Percentiles rank a stretch among this genome's conserved stretches.
Conservation (phyloP, 306 rosid species). For the Morella rubra region DNA sequence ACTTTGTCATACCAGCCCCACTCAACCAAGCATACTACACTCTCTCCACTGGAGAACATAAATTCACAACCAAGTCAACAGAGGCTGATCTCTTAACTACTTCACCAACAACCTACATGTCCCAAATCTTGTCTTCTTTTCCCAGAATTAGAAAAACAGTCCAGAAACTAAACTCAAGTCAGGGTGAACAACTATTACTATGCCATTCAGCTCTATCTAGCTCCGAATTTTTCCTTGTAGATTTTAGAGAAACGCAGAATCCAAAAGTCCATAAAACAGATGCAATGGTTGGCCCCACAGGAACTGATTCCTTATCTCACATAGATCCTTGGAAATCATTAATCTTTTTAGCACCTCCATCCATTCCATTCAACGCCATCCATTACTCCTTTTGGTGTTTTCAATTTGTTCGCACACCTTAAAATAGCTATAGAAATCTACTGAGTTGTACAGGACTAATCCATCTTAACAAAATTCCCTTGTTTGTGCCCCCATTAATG, state of each 20-base stretch:
- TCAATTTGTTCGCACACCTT: background rate
- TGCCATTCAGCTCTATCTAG: conserved; percentile 1
- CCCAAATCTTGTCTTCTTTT: background rate
- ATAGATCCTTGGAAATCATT: background rate
- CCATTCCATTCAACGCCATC: background rate
- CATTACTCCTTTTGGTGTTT: background rate
- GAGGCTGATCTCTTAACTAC: background rate
- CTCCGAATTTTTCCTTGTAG: background rate
- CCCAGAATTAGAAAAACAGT: background rate
- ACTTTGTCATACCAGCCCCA: background rate
- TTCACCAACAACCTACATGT: background rate
- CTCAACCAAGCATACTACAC: background rate
- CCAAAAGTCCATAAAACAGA: background rate
- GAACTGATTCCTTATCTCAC: background rate
- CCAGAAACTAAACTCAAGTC: background rate
- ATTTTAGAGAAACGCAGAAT: background rate
- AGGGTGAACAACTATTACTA: background rate
- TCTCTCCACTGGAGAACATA: background rate
- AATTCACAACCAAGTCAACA: background rate
- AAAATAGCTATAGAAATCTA: background rate
- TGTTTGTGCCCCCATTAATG: background rate
- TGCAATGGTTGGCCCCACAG: background rate
- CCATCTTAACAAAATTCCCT: background rate
- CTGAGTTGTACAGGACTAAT: background rate
- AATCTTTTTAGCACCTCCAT: background rate